Evolutionary conservation across 2,329 filamentous ascomycete genomes (phyloP).

Genomic region (Pseudogymnoascus verrucosus): DNA sequence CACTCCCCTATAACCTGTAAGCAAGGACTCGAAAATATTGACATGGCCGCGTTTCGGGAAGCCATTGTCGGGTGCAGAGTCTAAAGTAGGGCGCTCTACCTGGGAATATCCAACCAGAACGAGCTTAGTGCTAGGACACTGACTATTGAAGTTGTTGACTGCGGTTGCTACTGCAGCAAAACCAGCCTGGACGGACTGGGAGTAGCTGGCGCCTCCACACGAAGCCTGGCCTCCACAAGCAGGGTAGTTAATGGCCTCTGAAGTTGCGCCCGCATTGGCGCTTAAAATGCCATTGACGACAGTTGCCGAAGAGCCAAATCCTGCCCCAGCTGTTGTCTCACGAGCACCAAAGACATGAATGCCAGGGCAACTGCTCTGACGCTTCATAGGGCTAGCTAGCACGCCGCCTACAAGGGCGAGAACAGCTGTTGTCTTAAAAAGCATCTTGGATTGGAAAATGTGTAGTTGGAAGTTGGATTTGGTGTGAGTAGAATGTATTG

Average conservation of each 20-base stretch:
- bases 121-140: constrained; percentile 49
- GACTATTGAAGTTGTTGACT: constrained; percentile 49
- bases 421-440: background rate
- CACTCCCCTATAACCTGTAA: constrained; percentile 39
- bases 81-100: constrained; percentile 21
- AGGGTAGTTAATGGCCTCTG: constrained; percentile 29
- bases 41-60: background rate
- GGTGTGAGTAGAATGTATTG: background rate
- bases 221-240: constrained; percentile 37
- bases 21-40: background rate
- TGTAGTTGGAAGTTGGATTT: background rate
- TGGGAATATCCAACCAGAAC: constrained; percentile 57
- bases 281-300: constrained; percentile 24
- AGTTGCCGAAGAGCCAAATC: constrained; percentile 12
- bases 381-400: background rate
- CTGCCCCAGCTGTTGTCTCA: constrained; percentile 32
- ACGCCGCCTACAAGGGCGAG: background rate
- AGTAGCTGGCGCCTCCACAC: constrained; percentile 28
- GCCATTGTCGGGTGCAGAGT: constrained; percentile 22
- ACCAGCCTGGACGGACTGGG: constrained; percentile 41
- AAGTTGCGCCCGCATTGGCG: constrained; percentile 26
- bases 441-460: background rate
- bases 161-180: constrained; percentile 49
- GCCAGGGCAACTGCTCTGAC: constrained; percentile 27
- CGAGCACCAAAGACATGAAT: constrained; percentile 41